phyloP scores from a whole-genome alignment of 2,329 filamentous ascomycete species.

The Colletotrichum orbiculare region DNA sequence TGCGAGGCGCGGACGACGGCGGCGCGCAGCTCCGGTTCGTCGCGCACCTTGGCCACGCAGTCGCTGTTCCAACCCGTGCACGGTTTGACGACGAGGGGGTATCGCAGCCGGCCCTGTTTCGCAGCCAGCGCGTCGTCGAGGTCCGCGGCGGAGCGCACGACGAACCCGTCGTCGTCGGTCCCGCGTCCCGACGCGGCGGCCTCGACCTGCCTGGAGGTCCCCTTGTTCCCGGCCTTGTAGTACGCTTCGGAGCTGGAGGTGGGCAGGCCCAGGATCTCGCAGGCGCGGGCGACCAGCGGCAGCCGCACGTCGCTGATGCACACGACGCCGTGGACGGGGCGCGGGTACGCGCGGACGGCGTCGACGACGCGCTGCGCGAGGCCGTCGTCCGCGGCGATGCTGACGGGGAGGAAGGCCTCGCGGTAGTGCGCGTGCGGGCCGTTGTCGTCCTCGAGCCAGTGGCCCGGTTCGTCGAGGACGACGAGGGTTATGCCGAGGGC shows the following conservation, averaged over 20 bases:
- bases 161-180: slow-evolving; percentile 30
- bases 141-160: slow-evolving; percentile 25
- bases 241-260: slow-evolving; percentile 44
- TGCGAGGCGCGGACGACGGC: slow-evolving; percentile 39
- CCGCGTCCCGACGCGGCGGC: slow-evolving; percentile 3
- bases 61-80: slow-evolving; percentile 46
- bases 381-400: slow-evolving; percentile 42
- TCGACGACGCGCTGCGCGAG: slow-evolving; percentile 45
- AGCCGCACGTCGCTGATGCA: slow-evolving; percentile 47
- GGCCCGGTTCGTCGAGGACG: slow-evolving; percentile 48
- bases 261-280: slow-evolving; percentile 44
- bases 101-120: slow-evolving; percentile 25
- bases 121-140: slow-evolving; percentile 35
- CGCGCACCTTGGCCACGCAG: slow-evolving; percentile 46
- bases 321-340: slow-evolving; percentile 49
- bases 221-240: slow-evolving; percentile 46
- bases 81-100: slow-evolving; percentile 51
- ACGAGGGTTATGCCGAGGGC: slow-evolving; percentile 50
- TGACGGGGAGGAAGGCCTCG: slow-evolving; percentile 46
- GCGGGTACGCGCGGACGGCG: slow-evolving; percentile 38
- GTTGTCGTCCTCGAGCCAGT: slow-evolving; percentile 49
- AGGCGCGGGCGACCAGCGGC: slow-evolving; percentile 44
- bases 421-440: slow-evolving; percentile 41
- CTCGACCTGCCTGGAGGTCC: slow-evolving; percentile 40
- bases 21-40: slow-evolving; percentile 41